Evolutionary conservation across 2,329 filamentous ascomycete genomes (phyloP), one percentile per base, ranked within the genome.

Genomic region (Alternaria hordeiaustralica): DNA sequence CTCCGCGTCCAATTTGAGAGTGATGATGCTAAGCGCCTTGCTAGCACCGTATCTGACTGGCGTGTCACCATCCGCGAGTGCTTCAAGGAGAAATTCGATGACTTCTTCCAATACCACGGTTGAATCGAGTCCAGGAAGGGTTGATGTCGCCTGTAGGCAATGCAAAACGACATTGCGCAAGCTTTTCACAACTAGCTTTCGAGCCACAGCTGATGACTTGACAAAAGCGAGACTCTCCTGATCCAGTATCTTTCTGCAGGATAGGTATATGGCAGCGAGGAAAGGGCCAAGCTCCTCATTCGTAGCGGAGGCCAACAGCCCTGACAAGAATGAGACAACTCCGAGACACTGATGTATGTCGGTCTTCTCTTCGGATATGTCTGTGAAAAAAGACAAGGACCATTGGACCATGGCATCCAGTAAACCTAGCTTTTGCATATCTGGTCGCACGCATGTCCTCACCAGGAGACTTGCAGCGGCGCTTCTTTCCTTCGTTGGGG

Each of bases 1-100:
- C 21, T 91, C 90, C 0, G 87, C 81, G 47, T 94, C 89, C 8
- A 99, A 82, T 69, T 92, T 94, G 55, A 96, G 83, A 0, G 94
- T 91, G 68, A 98, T 89, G 57, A 97, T 87, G 79, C 94, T 97
- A 47, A 98, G 87, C 5, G 94, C 92, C 81, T 99, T 99, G 78
- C 94, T 97, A 20, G 95, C 93, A 30, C 95, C 92, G 71, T 97
- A 88, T 41, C 96, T 87, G 12, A 99, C 94, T 0, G 94, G 93
- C 0, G 94, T 97, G 73, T 98, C 94, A 64, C 92, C 92, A 78
- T 99, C 96, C 2, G 89, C 89, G 1, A 98, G 83, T 12, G 87
- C 86, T 63, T 93, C 90, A 3, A 99, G 85, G 4, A 97, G 85
- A 72, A 92, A 89, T 58, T 94, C 92, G 70, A 99, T 93, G 5